Evolutionary conservation across 2,329 filamentous ascomycete genomes (phyloP).

Genomic region (Parafenestella ontariensis): DNA sequence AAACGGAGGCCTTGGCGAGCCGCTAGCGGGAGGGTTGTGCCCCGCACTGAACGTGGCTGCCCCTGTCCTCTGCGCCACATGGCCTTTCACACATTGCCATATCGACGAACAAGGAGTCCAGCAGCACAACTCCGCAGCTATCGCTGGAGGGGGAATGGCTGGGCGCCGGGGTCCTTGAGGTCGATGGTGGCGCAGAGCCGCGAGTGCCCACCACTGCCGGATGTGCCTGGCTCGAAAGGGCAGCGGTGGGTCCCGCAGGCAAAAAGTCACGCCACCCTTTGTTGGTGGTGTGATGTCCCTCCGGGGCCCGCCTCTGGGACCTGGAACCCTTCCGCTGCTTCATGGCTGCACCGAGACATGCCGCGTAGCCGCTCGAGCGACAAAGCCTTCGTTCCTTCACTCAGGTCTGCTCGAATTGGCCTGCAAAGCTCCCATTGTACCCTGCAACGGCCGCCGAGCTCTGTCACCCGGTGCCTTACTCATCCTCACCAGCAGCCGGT

Average conservation of each 20-base stretch:
- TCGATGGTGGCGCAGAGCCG: neutral
- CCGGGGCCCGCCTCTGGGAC: no score
- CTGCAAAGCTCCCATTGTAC: neutral
- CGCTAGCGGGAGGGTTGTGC: no score
- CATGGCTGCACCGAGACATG: constrained; percentile 25
- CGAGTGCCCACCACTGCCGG: constrained; percentile 2
- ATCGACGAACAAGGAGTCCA: no score
- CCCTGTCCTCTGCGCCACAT: no score
- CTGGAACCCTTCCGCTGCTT: constrained; percentile 11
- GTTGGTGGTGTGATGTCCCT: constrained; percentile 40
- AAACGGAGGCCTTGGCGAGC: no score
- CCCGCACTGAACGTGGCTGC: no score
- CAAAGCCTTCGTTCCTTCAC: neutral
- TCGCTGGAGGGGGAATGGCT: neutral
- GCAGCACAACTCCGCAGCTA: no score
- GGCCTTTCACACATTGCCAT: no score
- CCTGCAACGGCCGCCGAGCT: constrained; percentile 23
- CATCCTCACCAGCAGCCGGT: constrained; percentile 30
- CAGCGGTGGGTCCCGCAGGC: constrained; percentile 12
- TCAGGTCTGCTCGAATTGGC: no score
- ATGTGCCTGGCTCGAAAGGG: constrained; percentile 10
- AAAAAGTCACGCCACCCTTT: constrained; percentile 44
- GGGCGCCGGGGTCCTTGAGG: neutral
- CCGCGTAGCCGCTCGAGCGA: constrained; percentile 23
- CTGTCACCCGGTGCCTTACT: constrained; percentile 22